These are phyloP conservation scores for Neurospora sp. DNA, from an alignment of 495 filamentous ascomycete species.

Conservation along the genomic window DNA sequence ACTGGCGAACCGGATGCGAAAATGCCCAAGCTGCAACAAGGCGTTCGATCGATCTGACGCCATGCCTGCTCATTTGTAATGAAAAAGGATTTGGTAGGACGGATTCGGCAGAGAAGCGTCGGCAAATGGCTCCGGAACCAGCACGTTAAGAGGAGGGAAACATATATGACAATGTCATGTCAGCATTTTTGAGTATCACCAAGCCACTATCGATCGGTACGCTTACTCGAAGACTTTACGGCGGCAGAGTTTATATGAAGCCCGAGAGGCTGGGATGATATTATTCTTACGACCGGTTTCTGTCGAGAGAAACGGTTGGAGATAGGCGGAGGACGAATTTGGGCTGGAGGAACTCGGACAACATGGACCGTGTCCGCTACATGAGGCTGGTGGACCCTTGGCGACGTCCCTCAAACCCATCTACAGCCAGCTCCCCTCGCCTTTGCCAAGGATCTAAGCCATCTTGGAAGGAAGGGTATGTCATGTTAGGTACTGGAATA, in stretches of 20 bases:
- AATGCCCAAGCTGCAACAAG: constrained; percentile 87
- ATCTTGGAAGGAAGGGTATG: background rate
- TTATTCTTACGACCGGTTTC: background rate
- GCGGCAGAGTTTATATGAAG: background rate
- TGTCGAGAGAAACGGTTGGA: background rate
- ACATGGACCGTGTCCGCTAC: background rate
- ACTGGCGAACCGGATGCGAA: constrained; percentile 75
- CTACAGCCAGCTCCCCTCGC: background rate
- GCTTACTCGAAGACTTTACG: background rate
- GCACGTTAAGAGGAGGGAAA: background rate
- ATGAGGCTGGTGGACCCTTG: background rate
- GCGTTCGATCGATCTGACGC: constrained; percentile 83
- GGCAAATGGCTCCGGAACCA: background rate
- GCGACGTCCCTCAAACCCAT: background rate
- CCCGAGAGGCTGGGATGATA: background rate
- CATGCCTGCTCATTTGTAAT: constrained; percentile 49
- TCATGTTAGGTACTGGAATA: background rate
- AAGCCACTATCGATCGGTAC: background rate
- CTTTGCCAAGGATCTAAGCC: background rate
- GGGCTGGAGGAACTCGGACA: background rate
- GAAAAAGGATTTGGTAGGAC: background rate
- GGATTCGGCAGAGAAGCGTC: background rate
- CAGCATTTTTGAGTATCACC: background rate
- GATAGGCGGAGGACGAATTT: background rate
- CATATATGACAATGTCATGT: background rate